Conservation (phyloP, 1,284 basidiomycete genomes). For the Microbotryum silenes-acaulis region DNA sequence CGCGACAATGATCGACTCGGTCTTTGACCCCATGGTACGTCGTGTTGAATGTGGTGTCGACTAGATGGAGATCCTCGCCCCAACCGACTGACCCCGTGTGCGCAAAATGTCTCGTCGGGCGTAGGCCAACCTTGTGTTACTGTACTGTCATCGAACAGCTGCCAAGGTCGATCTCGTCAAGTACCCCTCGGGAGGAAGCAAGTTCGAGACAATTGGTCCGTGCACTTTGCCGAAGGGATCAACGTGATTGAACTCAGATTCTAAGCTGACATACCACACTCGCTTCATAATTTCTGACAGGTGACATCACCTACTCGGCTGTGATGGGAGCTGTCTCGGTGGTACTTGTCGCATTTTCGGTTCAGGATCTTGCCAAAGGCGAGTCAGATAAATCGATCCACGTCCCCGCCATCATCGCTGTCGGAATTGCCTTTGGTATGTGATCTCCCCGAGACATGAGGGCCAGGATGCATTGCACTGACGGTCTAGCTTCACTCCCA, state of each 20-base stretch:
- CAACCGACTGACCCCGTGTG: background rate
- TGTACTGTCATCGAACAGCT: slow-evolving; percentile 71
- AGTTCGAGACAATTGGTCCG: slow-evolving; percentile 12
- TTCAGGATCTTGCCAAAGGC: slow-evolving; percentile 19
- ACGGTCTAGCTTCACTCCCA: background rate
- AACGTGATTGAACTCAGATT: background rate
- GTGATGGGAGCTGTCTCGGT: slow-evolving; percentile 80
- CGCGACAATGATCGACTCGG: slow-evolving; percentile 48
- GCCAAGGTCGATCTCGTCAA: slow-evolving; percentile 51
- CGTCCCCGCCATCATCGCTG: slow-evolving; percentile 71
- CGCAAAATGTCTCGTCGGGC: background rate
- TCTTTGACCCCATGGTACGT: slow-evolving; percentile 64
- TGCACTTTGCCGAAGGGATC: background rate
- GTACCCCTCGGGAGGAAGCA: slow-evolving; percentile 24
- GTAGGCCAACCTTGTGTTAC: slow-evolving; percentile 71
- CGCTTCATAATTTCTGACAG: slow-evolving; percentile 35
- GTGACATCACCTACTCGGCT: slow-evolving; percentile 63
- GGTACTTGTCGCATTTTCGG: slow-evolving; percentile 53
- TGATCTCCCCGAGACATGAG: slow-evolving; percentile 5
- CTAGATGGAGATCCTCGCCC: background rate
- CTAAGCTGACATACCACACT: too few species aligned
- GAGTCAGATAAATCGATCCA: slow-evolving; percentile 62
- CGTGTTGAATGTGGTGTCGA: background rate
- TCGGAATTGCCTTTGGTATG: slow-evolving; percentile 68
- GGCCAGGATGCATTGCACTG: background rate